These are phyloP conservation scores for Choanephora cucurbitarum DNA, from an alignment of 371 early-diverging fungal genomes.

Conservation along the genomic window DNA sequence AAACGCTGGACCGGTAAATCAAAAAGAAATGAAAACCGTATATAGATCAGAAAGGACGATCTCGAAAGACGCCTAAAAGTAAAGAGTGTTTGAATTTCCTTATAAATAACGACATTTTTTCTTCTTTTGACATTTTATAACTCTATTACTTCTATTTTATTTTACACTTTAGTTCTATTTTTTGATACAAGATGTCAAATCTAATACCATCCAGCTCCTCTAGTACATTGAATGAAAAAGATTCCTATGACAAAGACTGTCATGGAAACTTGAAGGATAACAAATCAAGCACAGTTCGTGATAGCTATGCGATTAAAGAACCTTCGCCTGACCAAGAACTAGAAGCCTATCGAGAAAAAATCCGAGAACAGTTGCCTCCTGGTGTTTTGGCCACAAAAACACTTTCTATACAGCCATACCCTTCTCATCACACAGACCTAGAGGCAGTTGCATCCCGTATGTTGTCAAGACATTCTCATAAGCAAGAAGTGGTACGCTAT, in stretches of 20 bases:
- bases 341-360: slow-evolving; percentile 16
- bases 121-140: not conserved
- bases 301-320: slow-evolving; percentile 18
- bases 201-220: not conserved
- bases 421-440: slow-evolving; percentile 17
- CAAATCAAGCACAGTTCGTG: slow-evolving; percentile 17
- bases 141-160: not conserved
- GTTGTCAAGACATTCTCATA: slow-evolving; percentile 21
- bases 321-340: slow-evolving; percentile 25
- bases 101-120: not conserved
- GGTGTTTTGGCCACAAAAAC: slow-evolving; percentile 24
- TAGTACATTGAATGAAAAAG: not conserved
- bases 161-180: not conserved
- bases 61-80: not conserved
- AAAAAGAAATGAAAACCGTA: not conserved
- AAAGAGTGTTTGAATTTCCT: not conserved
- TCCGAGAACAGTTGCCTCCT: slow-evolving; percentile 29
- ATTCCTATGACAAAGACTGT: not conserved
- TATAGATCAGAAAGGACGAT: not conserved
- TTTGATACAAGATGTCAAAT: slow-evolving; percentile 2
- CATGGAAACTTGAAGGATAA: slow-evolving; percentile 11
- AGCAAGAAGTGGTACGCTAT: slow-evolving; percentile 21
- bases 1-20: not conserved
- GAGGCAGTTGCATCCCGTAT: slow-evolving; percentile 18
- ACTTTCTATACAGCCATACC: slow-evolving; percentile 22